Percentiles rank a stretch among this genome's conserved stretches.
Conservation (phyloP, 306 rosid genomes). For the Quercus glauca region DNA sequence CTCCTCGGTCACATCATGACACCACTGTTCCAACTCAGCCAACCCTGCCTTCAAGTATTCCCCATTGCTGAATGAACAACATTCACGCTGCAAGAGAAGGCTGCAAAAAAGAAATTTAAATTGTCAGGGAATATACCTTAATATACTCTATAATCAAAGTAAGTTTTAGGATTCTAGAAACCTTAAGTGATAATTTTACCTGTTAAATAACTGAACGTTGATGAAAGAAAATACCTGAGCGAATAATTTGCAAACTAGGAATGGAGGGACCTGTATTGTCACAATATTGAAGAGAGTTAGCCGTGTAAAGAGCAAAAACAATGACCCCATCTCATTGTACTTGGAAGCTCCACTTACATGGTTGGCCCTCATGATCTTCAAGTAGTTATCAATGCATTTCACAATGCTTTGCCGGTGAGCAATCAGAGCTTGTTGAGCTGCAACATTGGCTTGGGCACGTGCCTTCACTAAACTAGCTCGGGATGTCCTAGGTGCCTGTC, state of each 20-base stretch:
- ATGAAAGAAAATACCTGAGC: slow-evolving; percentile 96
- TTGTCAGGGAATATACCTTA: too few relatives aligned
- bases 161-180: too few relatives aligned
- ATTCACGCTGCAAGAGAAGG: too few relatives aligned
- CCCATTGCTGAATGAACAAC: too few relatives aligned
- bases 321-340: too few relatives aligned
- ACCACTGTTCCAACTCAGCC: too few relatives aligned
- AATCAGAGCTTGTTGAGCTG: slow-evolving; percentile 90
- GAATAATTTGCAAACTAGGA: slow-evolving; percentile 88
- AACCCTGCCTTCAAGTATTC: too few relatives aligned
- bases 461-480: slow-evolving; percentile 93
- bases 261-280: slow-evolving; percentile 74
- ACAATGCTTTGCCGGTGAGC: slow-evolving; percentile 99
- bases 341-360: slow-evolving; percentile 52
- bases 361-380: slow-evolving; percentile 93
- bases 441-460: slow-evolving; percentile 90
- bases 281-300: too few relatives aligned
- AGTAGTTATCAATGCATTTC: slow-evolving; percentile 68
- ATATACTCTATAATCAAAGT: too few relatives aligned
- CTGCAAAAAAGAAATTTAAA: not conserved
- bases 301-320: too few relatives aligned
- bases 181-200: slow-evolving; percentile 40
- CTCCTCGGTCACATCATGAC: too few relatives aligned
- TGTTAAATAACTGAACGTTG: slow-evolving; percentile 92
- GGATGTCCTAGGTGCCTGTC: slow-evolving; percentile 90